phyloP scores from a whole-genome alignment of 805 yeast genomes.

The Starmerella cellae region DNA sequence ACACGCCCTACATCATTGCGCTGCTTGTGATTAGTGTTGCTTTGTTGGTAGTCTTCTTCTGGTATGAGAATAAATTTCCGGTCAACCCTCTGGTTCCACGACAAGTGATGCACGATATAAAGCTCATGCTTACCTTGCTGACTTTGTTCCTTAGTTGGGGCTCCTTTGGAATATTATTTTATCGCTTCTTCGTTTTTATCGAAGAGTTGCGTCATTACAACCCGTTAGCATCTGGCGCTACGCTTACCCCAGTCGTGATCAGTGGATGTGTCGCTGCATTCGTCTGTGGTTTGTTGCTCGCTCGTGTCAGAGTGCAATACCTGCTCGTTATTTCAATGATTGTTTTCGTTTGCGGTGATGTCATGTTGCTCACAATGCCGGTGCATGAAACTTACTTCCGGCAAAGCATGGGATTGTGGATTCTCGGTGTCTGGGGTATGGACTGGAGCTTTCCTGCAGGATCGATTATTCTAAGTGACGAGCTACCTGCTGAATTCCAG shows the following conservation, averaged over 20 bases:
- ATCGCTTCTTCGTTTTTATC: slow-evolving; percentile 43
- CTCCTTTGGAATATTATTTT: slow-evolving; percentile 63
- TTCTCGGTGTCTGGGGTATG: slow-evolving; percentile 58
- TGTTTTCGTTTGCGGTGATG: slow-evolving; percentile 34
- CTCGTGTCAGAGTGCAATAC: slow-evolving; percentile 37
- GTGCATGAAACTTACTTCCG: slow-evolving; percentile 47
- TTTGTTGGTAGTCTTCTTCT: slow-evolving; percentile 29
- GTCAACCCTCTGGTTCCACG: slow-evolving; percentile 47
- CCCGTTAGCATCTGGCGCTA: slow-evolving; percentile 36
- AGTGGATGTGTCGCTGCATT: slow-evolving; percentile 48
- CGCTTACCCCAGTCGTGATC: slow-evolving; percentile 36
- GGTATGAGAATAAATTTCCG: slow-evolving; percentile 35
- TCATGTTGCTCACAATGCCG: slow-evolving; percentile 29
- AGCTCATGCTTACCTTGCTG: slow-evolving; percentile 34
- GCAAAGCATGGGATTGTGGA: slow-evolving; percentile 41
- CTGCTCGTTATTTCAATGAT: slow-evolving; percentile 39
- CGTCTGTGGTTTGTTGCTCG: slow-evolving; percentile 37
- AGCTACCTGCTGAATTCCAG: slow-evolving; percentile 49
- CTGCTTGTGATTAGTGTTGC: slow-evolving; percentile 50
- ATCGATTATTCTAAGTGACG: slow-evolving; percentile 46
- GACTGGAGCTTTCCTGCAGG: slow-evolving; percentile 68
- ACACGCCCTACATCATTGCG: slow-evolving; percentile 38
- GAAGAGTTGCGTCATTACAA: slow-evolving; percentile 38
- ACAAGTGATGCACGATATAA: slow-evolving; percentile 22
- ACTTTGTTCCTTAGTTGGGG: slow-evolving; percentile 61